Percentiles rank a stretch among this genome's conserved stretches.
Conservation (phyloP, 306 rosid genomes). For the Morella rubra region DNA sequence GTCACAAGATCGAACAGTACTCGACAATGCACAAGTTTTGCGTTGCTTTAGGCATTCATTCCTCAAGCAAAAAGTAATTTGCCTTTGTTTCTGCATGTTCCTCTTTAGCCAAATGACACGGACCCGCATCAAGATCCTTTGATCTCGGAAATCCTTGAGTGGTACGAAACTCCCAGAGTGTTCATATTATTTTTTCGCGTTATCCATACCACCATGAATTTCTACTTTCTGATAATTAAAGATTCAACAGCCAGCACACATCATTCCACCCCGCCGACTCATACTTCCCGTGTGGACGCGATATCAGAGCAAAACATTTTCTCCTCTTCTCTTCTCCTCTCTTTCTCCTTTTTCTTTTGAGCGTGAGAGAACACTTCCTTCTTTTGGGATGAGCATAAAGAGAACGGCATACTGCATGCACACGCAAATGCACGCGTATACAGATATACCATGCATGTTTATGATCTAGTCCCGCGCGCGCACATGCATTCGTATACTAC, state of each 20-base stretch:
- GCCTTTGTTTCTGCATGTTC: constrained; percentile 36
- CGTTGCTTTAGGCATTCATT: constrained; percentile 42
- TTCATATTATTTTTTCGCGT: too few relatives aligned
- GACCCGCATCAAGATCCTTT: constrained; percentile 17
- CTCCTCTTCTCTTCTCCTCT: too few relatives aligned
- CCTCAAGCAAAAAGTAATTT: constrained; percentile 3
- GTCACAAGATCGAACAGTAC: neutral
- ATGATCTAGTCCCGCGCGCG: neutral
- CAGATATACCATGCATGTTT: neutral
- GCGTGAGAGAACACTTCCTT: too few relatives aligned
- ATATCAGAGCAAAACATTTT: too few relatives aligned
- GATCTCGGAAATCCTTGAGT: constrained; percentile 10
- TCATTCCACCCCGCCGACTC: too few relatives aligned
- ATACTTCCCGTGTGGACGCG: too few relatives aligned
- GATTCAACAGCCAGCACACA: too few relatives aligned
- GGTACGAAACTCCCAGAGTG: constrained; percentile 19
- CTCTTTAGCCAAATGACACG: constrained; percentile 42
- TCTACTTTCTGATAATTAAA: too few relatives aligned
- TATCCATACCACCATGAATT: too few relatives aligned
- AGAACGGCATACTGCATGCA: neutral
- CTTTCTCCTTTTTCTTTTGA: too few relatives aligned
- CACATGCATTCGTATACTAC: neutral
- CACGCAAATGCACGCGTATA: neutral
- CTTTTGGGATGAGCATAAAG: too few relatives aligned
- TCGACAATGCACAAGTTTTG: constrained; percentile 4